phyloP scores from a whole-genome alignment of 305 asterid genomes.

The Plantago rigida region DNA sequence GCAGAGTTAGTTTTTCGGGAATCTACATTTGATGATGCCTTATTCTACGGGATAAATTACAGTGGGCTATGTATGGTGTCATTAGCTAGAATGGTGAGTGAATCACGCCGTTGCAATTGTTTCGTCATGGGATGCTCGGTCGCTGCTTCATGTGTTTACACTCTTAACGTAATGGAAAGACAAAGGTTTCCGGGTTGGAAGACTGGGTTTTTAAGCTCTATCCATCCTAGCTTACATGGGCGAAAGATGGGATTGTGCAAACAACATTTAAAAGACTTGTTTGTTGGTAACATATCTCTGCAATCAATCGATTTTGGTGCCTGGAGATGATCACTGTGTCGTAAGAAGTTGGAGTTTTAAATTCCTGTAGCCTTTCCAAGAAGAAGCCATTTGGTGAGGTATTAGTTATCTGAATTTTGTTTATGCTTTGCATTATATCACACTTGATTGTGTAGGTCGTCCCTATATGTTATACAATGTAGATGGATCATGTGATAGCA shows the following conservation, averaged over 20 bases:
- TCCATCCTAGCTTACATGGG: constrained; percentile 65
- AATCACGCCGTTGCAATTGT: constrained; percentile 64
- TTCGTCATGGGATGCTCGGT: constrained; percentile 56
- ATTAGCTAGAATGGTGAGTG: constrained; percentile 58
- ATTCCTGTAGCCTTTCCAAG: too few relatives aligned
- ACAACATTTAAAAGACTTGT: constrained; percentile 48
- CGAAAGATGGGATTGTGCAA: constrained; percentile 74
- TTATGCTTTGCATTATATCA: too few relatives aligned
- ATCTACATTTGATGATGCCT: constrained; percentile 33
- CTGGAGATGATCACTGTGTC: constrained; percentile 34
- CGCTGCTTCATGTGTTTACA: constrained; percentile 53
- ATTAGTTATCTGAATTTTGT: too few relatives aligned
- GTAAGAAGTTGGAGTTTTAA: too few relatives aligned
- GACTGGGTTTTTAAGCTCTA: constrained; percentile 65
- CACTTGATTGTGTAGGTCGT: too few relatives aligned
- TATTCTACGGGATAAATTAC: constrained; percentile 46
- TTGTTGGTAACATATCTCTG: constrained; percentile 46
- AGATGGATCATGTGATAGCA: too few relatives aligned
- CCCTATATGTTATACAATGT: too few relatives aligned
- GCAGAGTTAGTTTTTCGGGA: constrained; percentile 28
- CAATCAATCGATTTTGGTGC: constrained; percentile 51
- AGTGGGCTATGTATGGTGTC: constrained; percentile 63
- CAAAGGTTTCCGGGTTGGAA: constrained; percentile 87
- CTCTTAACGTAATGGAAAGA: constrained; percentile 78
- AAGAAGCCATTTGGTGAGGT: too few relatives aligned